Evolutionary conservation across 2,329 filamentous ascomycete species (phyloP).

Genomic region (Claviceps maximensis): DNA sequence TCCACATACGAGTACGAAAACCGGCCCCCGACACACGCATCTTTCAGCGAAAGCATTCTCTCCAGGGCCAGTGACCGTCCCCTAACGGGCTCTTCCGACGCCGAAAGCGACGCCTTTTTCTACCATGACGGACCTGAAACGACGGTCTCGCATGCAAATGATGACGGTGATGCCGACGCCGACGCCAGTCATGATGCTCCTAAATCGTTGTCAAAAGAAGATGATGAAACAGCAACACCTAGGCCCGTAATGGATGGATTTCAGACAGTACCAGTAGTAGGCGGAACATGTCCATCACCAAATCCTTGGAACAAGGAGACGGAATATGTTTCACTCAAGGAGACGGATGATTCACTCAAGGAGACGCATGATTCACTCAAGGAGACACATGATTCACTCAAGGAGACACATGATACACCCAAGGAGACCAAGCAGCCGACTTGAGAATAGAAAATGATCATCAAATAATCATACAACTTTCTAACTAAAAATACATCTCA

Average conservation of each 20-base stretch:
- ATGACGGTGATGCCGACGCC: neutral
- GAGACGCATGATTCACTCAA: no score
- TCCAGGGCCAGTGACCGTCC: conserved; percentile 4
- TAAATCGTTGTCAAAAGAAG: neutral
- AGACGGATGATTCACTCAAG: no score
- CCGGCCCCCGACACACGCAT: conserved; percentile 22
- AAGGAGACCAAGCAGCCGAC: no score
- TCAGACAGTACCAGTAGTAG: conserved; percentile 14
- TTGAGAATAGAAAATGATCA: no score
- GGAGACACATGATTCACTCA: no score
- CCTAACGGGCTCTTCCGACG: neutral
- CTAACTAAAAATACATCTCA: no score
- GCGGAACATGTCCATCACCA: conserved; percentile 4
- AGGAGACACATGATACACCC: no score
- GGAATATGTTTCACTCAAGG: neutral
- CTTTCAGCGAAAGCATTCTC: conserved; percentile 9
- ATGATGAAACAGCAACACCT: conserved; percentile 7
- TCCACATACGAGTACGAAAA: conserved; percentile 16
- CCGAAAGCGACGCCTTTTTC: neutral
- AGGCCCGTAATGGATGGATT: conserved; percentile 13
- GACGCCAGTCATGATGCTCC: neutral
- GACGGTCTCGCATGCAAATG: neutral
- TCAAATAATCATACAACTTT: no score
- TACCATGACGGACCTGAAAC: neutral
- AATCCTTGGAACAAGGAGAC: neutral